Evolutionary conservation across 2,329 filamentous ascomycete genomes (phyloP), one percentile per base, ranked within the genome.

Genomic region (Calonectria crousiana): DNA sequence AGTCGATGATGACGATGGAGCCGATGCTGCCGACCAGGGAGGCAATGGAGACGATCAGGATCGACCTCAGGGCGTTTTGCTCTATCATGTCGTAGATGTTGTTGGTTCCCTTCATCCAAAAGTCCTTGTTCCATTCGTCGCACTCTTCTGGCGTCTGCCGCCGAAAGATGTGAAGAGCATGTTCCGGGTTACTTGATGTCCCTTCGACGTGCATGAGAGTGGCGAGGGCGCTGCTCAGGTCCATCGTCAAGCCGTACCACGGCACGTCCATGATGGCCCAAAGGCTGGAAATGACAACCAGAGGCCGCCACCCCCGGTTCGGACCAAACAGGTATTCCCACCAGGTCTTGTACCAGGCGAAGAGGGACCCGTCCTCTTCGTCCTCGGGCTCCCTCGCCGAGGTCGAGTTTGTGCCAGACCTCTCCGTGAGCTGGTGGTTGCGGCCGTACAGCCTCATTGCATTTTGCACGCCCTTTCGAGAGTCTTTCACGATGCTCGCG

Each of bases 181-280:
- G 20, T 1, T 20, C 56, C 5, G 26, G n/a, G 56, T 41, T 13
- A 3, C 26, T 16, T 28, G 36, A 44, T 6, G 23, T 32, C 13
- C 16, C 23, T 9, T 47, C 53, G 10, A 51, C 71, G 41, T 75
- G 71, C 6, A 71, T 44, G 20, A 75, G 23, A 1, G 68, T 75
- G 16, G 74, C 67, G n/a, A 75, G 52, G 8, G 71, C 69, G 1
- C 62, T 74, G 30, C 67, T 71, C 56, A 71, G n/a, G 9, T 75
- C 72, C 64, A 75, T 67, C 8, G 74, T 71, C 26, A 75, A 41
- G 3, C 74, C 74, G 30, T 75, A 75, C 67, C 67, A 75, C 1
- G 67, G 67, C 13, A 75, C 38, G 10, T 75, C 74, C 74, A 75
- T 74, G 1, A 75, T 64, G 4, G 66, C 74, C 74, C 74, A 75